Base-by-base conservation (phyloP, 192 early-diverging fungal genomes). In the Neocallimastix lanati region DNA sequence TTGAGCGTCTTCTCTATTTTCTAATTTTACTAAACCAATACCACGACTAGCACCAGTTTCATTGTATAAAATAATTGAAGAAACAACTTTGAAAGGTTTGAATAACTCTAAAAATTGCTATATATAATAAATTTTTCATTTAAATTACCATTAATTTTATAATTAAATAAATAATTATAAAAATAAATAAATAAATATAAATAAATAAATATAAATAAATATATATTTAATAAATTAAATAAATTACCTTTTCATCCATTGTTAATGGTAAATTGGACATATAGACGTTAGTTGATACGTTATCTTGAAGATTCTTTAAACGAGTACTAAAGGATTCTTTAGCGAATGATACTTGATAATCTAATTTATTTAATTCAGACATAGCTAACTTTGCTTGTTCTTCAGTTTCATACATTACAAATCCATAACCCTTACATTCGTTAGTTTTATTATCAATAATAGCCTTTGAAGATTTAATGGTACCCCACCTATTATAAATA, bases 361-460 rank as follows among this genome's bases (percentile, higher is more conserved):
- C 94, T 80, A 86, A 80, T 11, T 83, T 82, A 29, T 85, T 88
- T 28, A 96, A 85, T 27, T 87, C 93, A 76, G 86, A 85, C 80
- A 96, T 93, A 28, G 94, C 94, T 16, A 79, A 29, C 29, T 86
- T 80, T 0, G 93, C 92, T 78, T 93, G 88, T 15, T 87, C 88
- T 28, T 86, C 90, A 4, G 87, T 90, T 67, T 91, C 88, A 85
- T 92, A 96, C 89, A 94, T 92, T 29, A 93, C 92, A 82, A 96
- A 96, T 14, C 95, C 95, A 84, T 93, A 96, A 9, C 94, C 94
- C 83, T 94, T 95, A 82, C 95, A 95, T 80, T 91, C 90, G 18
- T 90, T 89, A 4, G 93, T 91, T n/a, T 85, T 85, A 77, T 91
- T 90, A 83, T 95, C 90, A 78, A 96, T 86, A 37, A 96, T 95